These are phyloP conservation scores for Lasiodiplodia hormozganensis DNA, from an alignment of 2,329 filamentous ascomycete species.

Conservation along the genomic window DNA sequence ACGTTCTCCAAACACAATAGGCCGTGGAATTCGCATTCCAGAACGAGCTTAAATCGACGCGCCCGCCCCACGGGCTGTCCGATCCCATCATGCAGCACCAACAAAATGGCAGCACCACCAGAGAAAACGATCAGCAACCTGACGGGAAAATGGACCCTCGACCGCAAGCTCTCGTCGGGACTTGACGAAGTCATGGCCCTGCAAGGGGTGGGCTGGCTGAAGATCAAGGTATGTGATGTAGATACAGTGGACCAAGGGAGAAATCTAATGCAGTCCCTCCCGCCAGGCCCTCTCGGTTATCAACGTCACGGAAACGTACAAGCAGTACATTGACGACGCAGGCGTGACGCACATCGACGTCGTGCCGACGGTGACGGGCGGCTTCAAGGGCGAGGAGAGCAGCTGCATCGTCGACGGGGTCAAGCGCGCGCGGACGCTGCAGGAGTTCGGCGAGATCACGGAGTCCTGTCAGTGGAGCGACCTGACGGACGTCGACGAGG, in stretches of 20 bases:
- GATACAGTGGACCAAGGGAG: no score
- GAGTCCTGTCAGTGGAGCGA: slow-evolving; percentile 3
- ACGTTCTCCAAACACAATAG: no score
- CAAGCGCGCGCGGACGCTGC: background rate
- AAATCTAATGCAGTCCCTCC: background rate
- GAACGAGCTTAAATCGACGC: no score
- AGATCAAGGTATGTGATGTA: background rate
- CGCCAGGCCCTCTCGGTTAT: background rate
- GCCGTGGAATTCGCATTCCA: no score
- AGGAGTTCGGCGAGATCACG: background rate
- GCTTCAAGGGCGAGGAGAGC: slow-evolving; percentile 4
- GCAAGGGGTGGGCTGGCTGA: slow-evolving; percentile 3
- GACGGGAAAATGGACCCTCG: background rate
- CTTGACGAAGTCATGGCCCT: slow-evolving; percentile 7
- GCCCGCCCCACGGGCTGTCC: no score
- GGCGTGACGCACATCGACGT: slow-evolving; percentile 4
- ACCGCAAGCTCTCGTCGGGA: background rate
- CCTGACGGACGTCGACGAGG: background rate
- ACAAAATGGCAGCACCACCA: slow-evolving; percentile 1
- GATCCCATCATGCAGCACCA: background rate
- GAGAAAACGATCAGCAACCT: slow-evolving; percentile 5
- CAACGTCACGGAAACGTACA: background rate
- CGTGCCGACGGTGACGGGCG: background rate
- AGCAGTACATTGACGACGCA: background rate
- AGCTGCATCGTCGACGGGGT: background rate